Base-by-base conservation (phyloP, 495 filamentous ascomycete genomes). In the Aspergillus hancockii region DNA sequence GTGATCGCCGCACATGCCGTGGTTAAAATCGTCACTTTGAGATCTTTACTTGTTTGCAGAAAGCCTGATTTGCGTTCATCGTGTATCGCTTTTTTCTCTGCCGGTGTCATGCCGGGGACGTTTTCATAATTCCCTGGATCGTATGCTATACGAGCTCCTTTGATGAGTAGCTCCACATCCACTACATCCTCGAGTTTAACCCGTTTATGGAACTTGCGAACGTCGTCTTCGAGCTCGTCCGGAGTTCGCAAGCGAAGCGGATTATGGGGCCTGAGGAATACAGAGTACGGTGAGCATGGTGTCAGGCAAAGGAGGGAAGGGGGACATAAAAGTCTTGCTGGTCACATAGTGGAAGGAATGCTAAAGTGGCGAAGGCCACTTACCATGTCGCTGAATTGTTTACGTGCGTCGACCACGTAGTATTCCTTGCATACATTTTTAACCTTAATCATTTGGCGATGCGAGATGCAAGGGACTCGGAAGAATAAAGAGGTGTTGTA, bases 1-100 rank as follows among this genome's bases (percentile, higher is more conserved):
- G 59, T 69, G 13, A 71, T 68, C 2, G 68, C 68, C 2, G 68
- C 68, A 40, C 68, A 71, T 23, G 68, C 68, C 0, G 63, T 67
- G 0, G 61, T 61, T 30, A 71, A 41, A 8, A 71, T 67, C 6
- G 61, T 68, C 3, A 66, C 59, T 16, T 59, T 61, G n/a, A 70
- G 56, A 6, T 55, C 61, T 32, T 67, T 66, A 13, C 63, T 67
- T 34, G 65, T 52, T n/a, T 56, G 60, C 23, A 61, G 53, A 19
- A 55, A 62, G 14, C 49, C 54, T 5, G 40, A 40, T 4, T 55
- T n/a, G n/a, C 50, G 18, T 19, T 60, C 58, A 10, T 19, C 19
- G 18, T 53, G 13, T 8, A 57, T 22, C 5, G 62, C 47, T 3
- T 59, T 12, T 2, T 21, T 8, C 31, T 62, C 60, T 6, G 58